Percentiles rank a stretch among this genome's conserved stretches.
Evolutionary conservation across 805 yeast genomes (phyloP).

Genomic region (Suhomyces pyralidae): DNA sequence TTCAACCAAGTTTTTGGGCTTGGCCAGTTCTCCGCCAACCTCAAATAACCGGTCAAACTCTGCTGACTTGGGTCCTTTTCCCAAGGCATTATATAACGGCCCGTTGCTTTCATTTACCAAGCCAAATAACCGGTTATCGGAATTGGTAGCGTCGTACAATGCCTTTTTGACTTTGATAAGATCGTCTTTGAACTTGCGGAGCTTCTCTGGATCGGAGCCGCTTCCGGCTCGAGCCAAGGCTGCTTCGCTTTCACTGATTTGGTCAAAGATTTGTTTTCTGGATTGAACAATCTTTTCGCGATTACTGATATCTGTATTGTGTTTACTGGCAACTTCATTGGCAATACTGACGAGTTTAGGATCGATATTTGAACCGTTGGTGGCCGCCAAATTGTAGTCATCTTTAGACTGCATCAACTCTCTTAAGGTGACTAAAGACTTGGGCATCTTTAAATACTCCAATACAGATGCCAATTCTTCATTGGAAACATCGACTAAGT

Average conservation of each 20-base stretch:
- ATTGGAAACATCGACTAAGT: conserved; percentile 70
- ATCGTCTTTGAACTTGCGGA: conserved; percentile 45
- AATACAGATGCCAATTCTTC: conserved; percentile 76
- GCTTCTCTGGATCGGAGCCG: conserved; percentile 5
- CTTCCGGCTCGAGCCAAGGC: conserved; percentile 9
- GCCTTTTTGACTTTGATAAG: conserved; percentile 56
- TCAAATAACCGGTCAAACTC: conserved; percentile 35
- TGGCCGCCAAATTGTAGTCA: conserved; percentile 3
- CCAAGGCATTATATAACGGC: conserved; percentile 23
- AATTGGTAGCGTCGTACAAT: conserved; percentile 55
- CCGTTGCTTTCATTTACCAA: conserved; percentile 38
- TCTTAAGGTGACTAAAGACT: conserved; percentile 55
- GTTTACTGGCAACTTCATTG: conserved; percentile 21
- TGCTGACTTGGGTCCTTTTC: conserved; percentile 42
- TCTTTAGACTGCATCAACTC: conserved; percentile 23
- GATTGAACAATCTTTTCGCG: conserved; percentile 24
- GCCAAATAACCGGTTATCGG: conserved; percentile 54
- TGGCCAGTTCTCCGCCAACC: conserved; percentile 4
- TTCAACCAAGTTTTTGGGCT: conserved; percentile 3
- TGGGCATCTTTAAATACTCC: conserved; percentile 77
- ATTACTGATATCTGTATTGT: conserved; percentile 36
- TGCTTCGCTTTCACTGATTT: conserved; percentile 34
- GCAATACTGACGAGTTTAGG: conserved; percentile 20
- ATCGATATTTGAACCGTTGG: conserved; percentile 25
- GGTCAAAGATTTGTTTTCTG: conserved; percentile 36